Evolutionary conservation across 164 flowering plant species (phyloP).

Genomic region (Stephania cephalantha): DNA sequence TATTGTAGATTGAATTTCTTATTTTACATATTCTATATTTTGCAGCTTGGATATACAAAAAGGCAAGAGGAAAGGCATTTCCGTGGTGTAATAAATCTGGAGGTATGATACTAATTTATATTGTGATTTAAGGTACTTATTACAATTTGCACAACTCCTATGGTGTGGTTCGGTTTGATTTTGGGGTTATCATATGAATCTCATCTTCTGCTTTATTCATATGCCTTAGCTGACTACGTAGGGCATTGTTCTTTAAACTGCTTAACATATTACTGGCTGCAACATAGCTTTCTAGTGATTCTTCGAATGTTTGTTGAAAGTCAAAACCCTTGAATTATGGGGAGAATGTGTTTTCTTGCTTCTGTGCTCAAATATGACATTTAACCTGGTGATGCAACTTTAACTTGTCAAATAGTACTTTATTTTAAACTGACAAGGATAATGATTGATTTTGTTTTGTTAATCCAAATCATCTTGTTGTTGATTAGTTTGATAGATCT

Average conservation of each 20-base stretch:
- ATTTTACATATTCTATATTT: constrained; percentile 1
- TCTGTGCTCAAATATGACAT: not conserved
- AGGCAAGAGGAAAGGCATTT: constrained; percentile 92
- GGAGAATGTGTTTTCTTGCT: not conserved
- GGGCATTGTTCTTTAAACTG: not conserved
- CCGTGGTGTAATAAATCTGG: constrained; percentile 84
- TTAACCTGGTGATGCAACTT: not conserved
- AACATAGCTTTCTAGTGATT: not conserved
- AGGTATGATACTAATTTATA: constrained; percentile 38
- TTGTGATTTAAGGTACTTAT: not conserved
- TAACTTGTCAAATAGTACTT: not conserved
- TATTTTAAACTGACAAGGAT: too few species aligned
- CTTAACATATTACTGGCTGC: not conserved
- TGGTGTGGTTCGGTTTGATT: not conserved
- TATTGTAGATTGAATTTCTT: not conserved
- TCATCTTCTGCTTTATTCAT: not conserved
- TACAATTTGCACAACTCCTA: not conserved
- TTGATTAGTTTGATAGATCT: not conserved
- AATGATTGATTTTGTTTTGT: too few species aligned
- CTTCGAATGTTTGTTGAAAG: too few species aligned
- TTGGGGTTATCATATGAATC: not conserved
- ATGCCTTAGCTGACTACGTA: not conserved
- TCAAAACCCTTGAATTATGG: not conserved
- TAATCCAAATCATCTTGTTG: too few species aligned
- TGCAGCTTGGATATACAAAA: constrained; percentile 97